A percentile compares a stretch with the other conserved stretches of the same genome.
These are phyloP conservation scores for Zoysia japonica DNA, from an alignment of 176 grass and related monocot species.

Conservation along the genomic window DNA sequence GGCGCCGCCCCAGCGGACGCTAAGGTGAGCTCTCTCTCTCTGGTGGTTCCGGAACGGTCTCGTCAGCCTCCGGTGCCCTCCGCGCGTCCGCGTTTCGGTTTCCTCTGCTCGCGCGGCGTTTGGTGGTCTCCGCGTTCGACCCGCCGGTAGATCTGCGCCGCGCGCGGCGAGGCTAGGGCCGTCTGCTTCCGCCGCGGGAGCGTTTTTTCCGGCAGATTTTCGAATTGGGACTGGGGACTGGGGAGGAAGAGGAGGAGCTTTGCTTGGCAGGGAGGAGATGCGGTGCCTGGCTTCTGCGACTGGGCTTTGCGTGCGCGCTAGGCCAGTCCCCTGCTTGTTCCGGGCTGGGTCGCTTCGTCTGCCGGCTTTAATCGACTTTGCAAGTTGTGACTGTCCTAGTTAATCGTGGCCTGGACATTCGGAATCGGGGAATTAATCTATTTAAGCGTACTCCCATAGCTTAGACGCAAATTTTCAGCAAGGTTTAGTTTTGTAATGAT, in stretches of 20 bases:
- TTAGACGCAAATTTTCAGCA: neutral
- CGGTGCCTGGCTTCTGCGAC: too few relatives aligned
- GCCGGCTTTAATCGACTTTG: neutral
- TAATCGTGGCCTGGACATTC: conserved; percentile 12
- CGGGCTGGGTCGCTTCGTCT: neutral
- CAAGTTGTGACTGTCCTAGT: neutral
- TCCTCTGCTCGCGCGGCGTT: neutral
- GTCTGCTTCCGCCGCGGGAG: neutral
- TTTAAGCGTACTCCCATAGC: neutral
- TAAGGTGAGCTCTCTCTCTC: conserved; percentile 43
- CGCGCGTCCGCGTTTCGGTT: neutral
- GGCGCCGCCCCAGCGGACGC: conserved; percentile 22
- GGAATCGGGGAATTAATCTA: neutral
- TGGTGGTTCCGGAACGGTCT: neutral
- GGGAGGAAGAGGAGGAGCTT: neutral
- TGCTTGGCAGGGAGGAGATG: too few relatives aligned
- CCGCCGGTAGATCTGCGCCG: conserved; percentile 35
- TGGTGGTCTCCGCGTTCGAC: conserved; percentile 23
- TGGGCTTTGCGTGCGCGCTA: too few relatives aligned
- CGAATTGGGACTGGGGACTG: neutral
- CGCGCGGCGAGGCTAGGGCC: neutral
- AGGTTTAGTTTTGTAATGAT: neutral
- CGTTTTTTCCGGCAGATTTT: neutral
- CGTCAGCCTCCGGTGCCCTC: conserved; percentile 2
- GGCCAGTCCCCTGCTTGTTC: too few relatives aligned